Evolutionary conservation across 345 rosid species (phyloP), one percentile per base, ranked within the genome.

Genomic region (Zanthoxylum bungeanum): DNA sequence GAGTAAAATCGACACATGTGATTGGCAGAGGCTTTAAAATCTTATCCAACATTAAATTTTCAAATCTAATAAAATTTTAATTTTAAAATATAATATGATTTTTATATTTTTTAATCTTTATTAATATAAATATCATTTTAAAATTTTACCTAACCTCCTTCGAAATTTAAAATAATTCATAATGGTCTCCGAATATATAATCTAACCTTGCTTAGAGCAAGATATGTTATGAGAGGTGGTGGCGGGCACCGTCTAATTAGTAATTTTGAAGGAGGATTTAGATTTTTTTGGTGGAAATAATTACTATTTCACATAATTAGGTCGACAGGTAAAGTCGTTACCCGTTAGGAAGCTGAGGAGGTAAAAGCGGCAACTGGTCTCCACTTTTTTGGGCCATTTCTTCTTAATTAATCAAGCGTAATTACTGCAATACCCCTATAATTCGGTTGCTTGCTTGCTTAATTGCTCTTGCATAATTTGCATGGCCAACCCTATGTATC

Each of bases 281-380:
- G 22, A 75, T 74, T 64, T 70, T 60, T 12, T 69, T 27, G n/a
- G n/a, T n/a, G n/a, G n/a, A n/a, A n/a, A n/a, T n/a, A n/a, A n/a
- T 62, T 28, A 55, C 64, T 64, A 65, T 56, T 64, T 57, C 59
- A 66, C 77, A 76, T 82, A 77, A 82, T 78, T 81, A 28, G 82
- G 81, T 81, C 74, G 88, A 88, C 93, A 52, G 93, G 93, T 88
- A 85, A 88, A 85, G 85, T 81, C 85, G 93, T 84, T 88, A 81
- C 61, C 65, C 59, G 86, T 70, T 81, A 44, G 67, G 79, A 76
- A 72, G 76, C 68, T 40, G 9, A 9, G 42, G 76, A 69, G 56
- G 82, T 81, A 60, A 61, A 86, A 77, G 50, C 7, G 75, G 80
- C 9, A 74, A 59, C 39, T 67, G 86, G 90, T 85, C 83, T 70